A percentile compares a stretch with the other conserved stretches of the same genome.
Evolutionary conservation across 306 rosid genomes (phyloP).

Genomic region (Datisca glomerata): DNA sequence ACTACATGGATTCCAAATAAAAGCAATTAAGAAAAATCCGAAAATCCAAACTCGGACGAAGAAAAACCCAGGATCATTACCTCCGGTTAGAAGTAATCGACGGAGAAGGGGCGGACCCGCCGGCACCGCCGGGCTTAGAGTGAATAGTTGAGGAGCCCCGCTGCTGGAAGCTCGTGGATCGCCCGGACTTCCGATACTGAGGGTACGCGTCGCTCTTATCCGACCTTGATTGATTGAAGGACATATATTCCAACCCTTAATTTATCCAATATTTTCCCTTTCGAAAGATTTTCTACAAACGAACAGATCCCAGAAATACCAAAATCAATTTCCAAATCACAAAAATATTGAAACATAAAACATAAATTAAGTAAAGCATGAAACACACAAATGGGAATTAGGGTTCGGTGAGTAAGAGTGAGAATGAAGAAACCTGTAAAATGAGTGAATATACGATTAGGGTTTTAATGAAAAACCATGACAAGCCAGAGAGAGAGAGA

Average conservation of each 20-base stretch:
- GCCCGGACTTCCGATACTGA: conserved; percentile 50
- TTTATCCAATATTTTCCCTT: conserved; percentile 25
- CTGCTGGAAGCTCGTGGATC: conserved; percentile 71
- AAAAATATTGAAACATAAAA: background rate
- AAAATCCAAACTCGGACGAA: background rate
- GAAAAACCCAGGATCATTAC: conserved; percentile 23
- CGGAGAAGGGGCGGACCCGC: conserved; percentile 60
- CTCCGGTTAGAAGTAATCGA: conserved; percentile 36
- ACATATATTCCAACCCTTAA: conserved; percentile 75
- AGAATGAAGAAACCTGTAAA: conserved; percentile 16
- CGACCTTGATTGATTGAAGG: conserved; percentile 92
- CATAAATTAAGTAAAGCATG: background rate
- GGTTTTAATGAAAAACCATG: background rate
- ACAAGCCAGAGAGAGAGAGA: conserved; percentile 25
- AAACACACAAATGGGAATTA: background rate
- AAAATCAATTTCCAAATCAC: conserved; percentile 2
- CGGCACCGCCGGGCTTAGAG: conserved; percentile 66
- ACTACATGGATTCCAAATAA: conserved; percentile 19
- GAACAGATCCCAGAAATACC: conserved; percentile 19
- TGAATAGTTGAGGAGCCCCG: conserved; percentile 38
- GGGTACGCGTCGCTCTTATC: conserved; percentile 25
- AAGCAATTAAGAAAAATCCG: background rate
- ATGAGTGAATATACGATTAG: too few relatives aligned
- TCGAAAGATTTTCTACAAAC: too few relatives aligned
- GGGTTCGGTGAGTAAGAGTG: conserved; percentile 6